Conservation (phyloP, 164 flowering plant genomes). For the Aristolochia californica region DNA sequence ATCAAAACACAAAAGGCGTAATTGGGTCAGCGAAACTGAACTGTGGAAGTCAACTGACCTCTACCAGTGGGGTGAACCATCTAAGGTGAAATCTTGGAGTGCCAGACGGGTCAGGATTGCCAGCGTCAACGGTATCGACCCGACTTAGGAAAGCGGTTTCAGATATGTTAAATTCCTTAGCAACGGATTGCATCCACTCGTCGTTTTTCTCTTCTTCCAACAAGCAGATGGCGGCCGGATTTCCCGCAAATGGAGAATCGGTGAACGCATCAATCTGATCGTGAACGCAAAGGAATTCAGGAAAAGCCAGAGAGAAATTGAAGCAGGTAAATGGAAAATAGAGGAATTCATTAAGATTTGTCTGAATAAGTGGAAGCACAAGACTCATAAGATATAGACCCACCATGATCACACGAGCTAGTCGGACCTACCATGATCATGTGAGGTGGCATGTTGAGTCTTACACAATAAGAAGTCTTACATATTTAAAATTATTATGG, state of each 20-base stretch:
- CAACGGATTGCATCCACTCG: constrained; percentile 59
- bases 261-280: constrained; percentile 94
- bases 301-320: constrained; percentile 34
- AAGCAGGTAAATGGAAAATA: constrained; percentile 46
- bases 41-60: constrained; percentile 25
- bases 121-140: not conserved
- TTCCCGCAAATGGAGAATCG: constrained; percentile 65
- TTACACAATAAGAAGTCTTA: no score
- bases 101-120: no score
- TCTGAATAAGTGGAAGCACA: no score
- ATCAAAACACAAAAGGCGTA: no score
- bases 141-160: constrained; percentile 53
- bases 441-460: no score
- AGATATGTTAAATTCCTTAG: constrained; percentile 62
- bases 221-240: constrained; percentile 77
- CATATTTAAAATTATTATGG: no score
- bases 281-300: constrained; percentile 75
- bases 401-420: no score
- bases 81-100: constrained; percentile 49
- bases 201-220: constrained; percentile 62
- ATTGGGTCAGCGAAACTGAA: not conserved
- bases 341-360: no score
- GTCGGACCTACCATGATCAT: no score
- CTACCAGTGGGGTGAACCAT: constrained; percentile 80
- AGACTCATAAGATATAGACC: no score